A percentile compares a stretch with the other conserved stretches of the same genome.
phyloP scores from a whole-genome alignment of 2,329 filamentous ascomycete genomes.

The Fusarium nematophilum region DNA sequence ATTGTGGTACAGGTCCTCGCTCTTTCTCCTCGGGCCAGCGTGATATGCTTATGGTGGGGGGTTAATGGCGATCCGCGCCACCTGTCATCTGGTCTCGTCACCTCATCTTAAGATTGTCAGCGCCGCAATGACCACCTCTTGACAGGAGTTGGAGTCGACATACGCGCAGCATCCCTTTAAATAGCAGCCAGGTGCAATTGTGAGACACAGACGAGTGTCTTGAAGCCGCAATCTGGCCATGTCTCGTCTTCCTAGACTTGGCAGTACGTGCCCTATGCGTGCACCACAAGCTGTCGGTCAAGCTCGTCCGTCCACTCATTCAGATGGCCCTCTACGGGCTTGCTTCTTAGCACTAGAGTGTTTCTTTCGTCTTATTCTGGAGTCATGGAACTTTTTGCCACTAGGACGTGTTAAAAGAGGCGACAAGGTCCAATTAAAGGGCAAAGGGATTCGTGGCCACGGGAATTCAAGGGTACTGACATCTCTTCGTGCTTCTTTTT shows the following conservation, averaged over 20 bases:
- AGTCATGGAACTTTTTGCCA: slow-evolving; percentile 58
- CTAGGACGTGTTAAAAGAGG: slow-evolving; percentile 47
- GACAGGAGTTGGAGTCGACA: background rate
- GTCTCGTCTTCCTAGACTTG: background rate
- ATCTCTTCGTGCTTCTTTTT: slow-evolving; percentile 60
- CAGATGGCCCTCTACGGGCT: slow-evolving; percentile 52
- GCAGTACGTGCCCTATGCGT: background rate
- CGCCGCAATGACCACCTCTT: background rate
- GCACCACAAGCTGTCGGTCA: background rate
- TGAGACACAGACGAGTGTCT: background rate
- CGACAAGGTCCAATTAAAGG: background rate
- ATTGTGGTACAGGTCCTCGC: too few species aligned
- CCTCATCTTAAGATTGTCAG: slow-evolving; percentile 3
- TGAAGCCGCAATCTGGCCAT: background rate
- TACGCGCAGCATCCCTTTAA: background rate
- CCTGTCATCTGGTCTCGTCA: background rate
- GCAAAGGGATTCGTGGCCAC: too few species aligned
- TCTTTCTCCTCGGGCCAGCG: too few species aligned
- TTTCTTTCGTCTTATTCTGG: slow-evolving; percentile 61
- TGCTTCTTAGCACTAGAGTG: slow-evolving; percentile 63
- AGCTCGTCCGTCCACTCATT: slow-evolving; percentile 28
- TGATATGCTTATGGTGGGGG: too few species aligned
- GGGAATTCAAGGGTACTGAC: slow-evolving; percentile 47
- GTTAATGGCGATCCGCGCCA: too few species aligned
- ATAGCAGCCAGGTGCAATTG: background rate